Evolutionary conservation across 805 yeast genomes (phyloP), one percentile per base, ranked within the genome.

Genomic region (Ascoidea asiatica): DNA sequence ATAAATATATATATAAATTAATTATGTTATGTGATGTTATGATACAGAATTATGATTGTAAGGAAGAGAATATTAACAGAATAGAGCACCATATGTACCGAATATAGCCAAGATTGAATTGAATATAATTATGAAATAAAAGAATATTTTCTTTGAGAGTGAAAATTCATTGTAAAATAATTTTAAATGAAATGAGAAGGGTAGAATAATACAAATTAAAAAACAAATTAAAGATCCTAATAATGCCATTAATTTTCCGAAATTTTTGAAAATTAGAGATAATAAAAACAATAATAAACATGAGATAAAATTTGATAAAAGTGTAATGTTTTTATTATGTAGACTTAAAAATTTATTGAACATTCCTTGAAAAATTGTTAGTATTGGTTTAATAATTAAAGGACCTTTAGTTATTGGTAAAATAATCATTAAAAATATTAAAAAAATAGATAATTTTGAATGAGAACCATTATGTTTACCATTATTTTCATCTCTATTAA

Each of bases 401-500:
- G 95, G 92, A 3, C 83, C 72, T 51, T 84, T 84, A 2, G 90
- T 79, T n/a, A 83, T 57, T 0, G 94, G 92, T 20, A 85, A 64
- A n/a, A 83, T 49, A 8, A 87, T 84, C n/a, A n/a, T n/a, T n/a
- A n/a, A n/a, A n/a, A n/a, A n/a, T n/a, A n/a, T n/a, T 66, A 84
- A 79, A 60, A 4, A 68, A 11, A 48, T 41, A 22, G 45, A 47
- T n/a, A 45, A 38, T 11, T 33, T 33, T 1, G 53, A 43, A 44
- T 72, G 70, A 1, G 82, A 68, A 59, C 75, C 72, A 11, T 58
- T 52, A 1, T 95, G 94, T 55, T 82, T 86, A 0, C 86, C 84
- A 4, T 64, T 53, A 3, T 82, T 81, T n/a, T n/a, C n/a, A n/a
- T n/a, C n/a, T n/a, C n/a, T n/a, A 13, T 67, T 55, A 60, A 88